Conservation (phyloP, 2,329 filamentous ascomycete genomes). For the Botryotinia calthae region DNA sequence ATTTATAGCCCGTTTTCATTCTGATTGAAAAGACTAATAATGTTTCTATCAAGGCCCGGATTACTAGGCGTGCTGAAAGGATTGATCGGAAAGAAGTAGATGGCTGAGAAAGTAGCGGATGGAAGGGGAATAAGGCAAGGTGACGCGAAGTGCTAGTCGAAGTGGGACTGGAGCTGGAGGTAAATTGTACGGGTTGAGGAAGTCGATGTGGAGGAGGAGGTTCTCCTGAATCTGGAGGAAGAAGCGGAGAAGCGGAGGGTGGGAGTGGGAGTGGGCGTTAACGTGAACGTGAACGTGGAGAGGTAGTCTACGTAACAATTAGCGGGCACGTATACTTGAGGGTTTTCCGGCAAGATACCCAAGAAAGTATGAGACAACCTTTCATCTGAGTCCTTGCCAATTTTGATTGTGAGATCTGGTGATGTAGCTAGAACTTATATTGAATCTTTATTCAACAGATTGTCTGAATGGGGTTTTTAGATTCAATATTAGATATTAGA, state of each 20-base stretch:
- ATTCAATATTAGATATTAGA: too few species aligned
- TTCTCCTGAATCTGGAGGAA: neutral
- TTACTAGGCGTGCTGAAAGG: neutral
- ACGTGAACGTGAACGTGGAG: neutral
- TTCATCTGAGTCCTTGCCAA: neutral
- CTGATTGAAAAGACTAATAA: neutral
- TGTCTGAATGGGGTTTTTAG: neutral
- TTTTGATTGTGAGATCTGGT: neutral
- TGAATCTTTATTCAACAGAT: neutral
- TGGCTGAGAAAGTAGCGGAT: neutral
- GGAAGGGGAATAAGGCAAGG: neutral
- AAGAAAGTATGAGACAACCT: accelerated
- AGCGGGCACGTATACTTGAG: too few species aligned
- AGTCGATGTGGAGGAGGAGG: neutral
- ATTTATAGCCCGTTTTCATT: neutral
- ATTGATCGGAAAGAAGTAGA: neutral
- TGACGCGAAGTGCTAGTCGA: neutral
- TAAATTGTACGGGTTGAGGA: neutral
- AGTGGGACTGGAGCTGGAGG: neutral
- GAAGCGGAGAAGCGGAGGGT: too few species aligned
- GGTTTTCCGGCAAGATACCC: neutral
- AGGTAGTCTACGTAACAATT: neutral
- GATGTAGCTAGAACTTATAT: too few species aligned
- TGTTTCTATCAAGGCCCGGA: neutral
- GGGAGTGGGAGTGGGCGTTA: neutral